These are phyloP conservation scores for Epichloe uncinata DNA, from an alignment of 2,329 filamentous ascomycete species.

Conservation along the genomic window DNA sequence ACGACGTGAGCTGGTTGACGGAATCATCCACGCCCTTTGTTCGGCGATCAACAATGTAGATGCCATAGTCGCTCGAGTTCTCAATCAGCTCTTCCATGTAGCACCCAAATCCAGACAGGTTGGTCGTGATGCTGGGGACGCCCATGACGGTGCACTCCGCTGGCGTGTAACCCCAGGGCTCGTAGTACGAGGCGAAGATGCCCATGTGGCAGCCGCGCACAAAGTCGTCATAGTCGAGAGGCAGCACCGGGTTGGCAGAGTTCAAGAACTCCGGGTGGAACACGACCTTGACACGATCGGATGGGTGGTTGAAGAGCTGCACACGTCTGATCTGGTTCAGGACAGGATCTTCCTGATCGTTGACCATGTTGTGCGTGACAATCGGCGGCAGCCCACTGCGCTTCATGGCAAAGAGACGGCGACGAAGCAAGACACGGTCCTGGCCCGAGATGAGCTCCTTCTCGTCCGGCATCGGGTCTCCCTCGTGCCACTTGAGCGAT, in stretches of 20 bases:
- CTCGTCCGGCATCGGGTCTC: constrained; percentile 84
- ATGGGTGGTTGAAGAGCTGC: constrained; percentile 91
- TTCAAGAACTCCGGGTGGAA: constrained; percentile 98
- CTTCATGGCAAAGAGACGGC: constrained; percentile 94
- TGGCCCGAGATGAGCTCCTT: constrained; percentile 88
- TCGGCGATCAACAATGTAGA: constrained; percentile 95
- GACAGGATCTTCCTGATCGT: constrained; percentile 85
- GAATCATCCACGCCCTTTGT: constrained; percentile 95
- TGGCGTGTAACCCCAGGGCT: constrained; percentile 97
- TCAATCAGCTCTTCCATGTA: constrained; percentile 99
- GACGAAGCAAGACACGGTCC: constrained; percentile 82
- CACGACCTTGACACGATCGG: constrained; percentile 90
- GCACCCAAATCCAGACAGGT: constrained; percentile 93
- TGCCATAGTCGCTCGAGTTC: constrained; percentile 94
- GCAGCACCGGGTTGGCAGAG: constrained; percentile 86
- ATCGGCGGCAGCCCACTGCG: constrained; percentile 80
- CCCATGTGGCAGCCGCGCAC: constrained; percentile 93
- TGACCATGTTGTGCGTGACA: constrained; percentile 97
- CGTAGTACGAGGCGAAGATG: constrained; percentile 95
- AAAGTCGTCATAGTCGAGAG: constrained; percentile 96
- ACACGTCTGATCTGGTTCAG: constrained; percentile 92
- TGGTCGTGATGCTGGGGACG: constrained; percentile 95
- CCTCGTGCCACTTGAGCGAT: constrained; percentile 89
- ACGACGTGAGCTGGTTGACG: constrained; percentile 79
- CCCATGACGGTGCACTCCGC: constrained; percentile 99